These are phyloP conservation scores for Monilinia aucupariae DNA, from an alignment of 2,329 filamentous ascomycete species.

Conservation along the genomic window DNA sequence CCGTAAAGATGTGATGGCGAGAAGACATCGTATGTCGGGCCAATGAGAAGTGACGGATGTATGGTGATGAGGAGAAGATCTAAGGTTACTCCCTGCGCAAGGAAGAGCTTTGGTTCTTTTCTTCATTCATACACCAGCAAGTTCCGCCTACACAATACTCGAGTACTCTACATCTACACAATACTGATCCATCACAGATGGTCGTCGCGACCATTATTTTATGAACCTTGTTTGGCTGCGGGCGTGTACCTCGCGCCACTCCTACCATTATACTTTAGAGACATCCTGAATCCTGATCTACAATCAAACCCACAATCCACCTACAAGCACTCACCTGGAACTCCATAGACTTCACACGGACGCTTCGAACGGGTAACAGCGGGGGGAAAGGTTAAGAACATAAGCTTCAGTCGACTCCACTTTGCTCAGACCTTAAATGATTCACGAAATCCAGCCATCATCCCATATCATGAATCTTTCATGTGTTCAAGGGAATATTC, in stretches of 20 bases:
- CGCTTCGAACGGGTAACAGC: neutral
- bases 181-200: neutral
- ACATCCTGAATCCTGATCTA: slow-evolving; percentile 1
- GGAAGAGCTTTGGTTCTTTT: neutral
- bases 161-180: no score
- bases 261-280: neutral
- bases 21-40: slow-evolving; percentile 1
- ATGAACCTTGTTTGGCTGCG: neutral
- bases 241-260: neutral
- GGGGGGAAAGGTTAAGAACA: neutral
- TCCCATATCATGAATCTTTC: neutral
- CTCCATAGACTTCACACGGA: neutral
- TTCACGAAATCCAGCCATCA: neutral
- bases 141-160: neutral
- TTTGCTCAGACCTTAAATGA: neutral
- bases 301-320: neutral
- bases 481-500: neutral
- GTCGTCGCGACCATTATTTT: neutral
- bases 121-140: slow-evolving; percentile 5
- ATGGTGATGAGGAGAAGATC: neutral
- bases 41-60: neutral
- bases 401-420: neutral
- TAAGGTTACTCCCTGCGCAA: neutral
- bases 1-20: neutral
- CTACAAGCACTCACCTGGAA: neutral